Base-by-base conservation (phyloP, 2,329 filamentous ascomycete species). In the Cryphonectria japonica region DNA sequence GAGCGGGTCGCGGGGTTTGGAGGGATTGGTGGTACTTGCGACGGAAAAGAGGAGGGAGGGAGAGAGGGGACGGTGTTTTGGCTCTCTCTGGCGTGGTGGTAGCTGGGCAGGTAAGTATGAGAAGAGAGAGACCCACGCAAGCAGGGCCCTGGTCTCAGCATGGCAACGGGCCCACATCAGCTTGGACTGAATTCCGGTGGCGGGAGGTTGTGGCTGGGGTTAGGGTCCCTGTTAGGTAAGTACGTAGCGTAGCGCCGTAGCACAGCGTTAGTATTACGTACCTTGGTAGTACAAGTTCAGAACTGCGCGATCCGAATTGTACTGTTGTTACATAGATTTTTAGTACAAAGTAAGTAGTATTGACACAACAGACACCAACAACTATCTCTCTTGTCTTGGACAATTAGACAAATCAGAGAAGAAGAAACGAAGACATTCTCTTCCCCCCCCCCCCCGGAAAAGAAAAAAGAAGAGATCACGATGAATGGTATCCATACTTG, bases 1-100 rank as follows among this genome's bases (percentile, higher is more conserved):
- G 57, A 67, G 69, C 63, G 67, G 67, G 37, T 68, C 71, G 71
- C 69, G 67, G 69, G 68, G 66, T 64, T 46, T 46, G 54, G 63
- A 68, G 64, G 63, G 63, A 64, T 61, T 64, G 71, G 41, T 64
- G 71, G 41, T 50, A 69, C 41, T 34, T 39, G 69, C 39, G 39
- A 64, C 61, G 61, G 67, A 64, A 62, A 54, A 34, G 63, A 50
- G 60, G 43, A 67, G 67, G 63, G 67, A 63, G 65, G 46, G 46
- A 50, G 66, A 54, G 66, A 62, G 64, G 54, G 50, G 26, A 63
- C 52, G 46, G 39, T 37, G 43, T 54, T 52, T 64, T 66, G 66
- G 26, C 61, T 60, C 26, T 41, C 61, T 29, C 37, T 70, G 69
- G 67, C 70, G 70, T 71, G 68, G 64, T 68, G 69, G 46, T 52